Percentiles rank a stretch among this genome's conserved stretches.
These are phyloP conservation scores for Aphanomyces cochlioides DNA, from an alignment of 352 stramenopile species.

Conservation along the genomic window DNA sequence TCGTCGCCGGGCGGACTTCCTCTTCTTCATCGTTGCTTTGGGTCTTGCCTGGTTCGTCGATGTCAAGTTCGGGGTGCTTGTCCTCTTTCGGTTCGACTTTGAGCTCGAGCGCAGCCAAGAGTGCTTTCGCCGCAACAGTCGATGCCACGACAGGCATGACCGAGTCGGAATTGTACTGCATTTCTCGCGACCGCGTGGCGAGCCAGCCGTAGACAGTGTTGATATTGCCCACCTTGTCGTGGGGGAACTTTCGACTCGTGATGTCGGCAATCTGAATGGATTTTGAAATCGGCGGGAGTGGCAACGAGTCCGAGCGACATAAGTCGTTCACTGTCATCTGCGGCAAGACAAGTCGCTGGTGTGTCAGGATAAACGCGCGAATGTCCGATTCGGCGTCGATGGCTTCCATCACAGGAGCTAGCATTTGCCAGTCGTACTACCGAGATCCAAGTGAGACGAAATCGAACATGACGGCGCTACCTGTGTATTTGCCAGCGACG, in stretches of 20 bases:
- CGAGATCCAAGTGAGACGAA: neutral
- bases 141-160: conserved; percentile 17
- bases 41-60: neutral
- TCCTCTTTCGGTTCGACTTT: neutral
- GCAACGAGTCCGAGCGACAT: conserved; percentile 42
- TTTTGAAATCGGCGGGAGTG: conserved; percentile 48
- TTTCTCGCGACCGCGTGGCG: conserved; percentile 33
- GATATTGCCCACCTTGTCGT: conserved; percentile 58
- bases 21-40: neutral
- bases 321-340: conserved; percentile 66
- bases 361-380: conserved; percentile 56
- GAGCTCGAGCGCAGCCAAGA: conserved; percentile 8
- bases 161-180: neutral
- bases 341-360: conserved; percentile 39
- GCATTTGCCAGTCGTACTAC: conserved; percentile 84
- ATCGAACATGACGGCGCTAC: conserved; percentile 34
- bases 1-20: no score
- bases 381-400: conserved; percentile 70
- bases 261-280: conserved; percentile 65
- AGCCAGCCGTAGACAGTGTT: conserved; percentile 45
- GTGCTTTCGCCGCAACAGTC: conserved; percentile 6
- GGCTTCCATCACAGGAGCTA: conserved; percentile 63
- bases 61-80: neutral
- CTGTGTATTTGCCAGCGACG: conserved; percentile 74
- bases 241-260: conserved; percentile 54